Conservation (phyloP, 2,329 filamentous ascomycete species). For the Aspergillus sp. region DNA sequence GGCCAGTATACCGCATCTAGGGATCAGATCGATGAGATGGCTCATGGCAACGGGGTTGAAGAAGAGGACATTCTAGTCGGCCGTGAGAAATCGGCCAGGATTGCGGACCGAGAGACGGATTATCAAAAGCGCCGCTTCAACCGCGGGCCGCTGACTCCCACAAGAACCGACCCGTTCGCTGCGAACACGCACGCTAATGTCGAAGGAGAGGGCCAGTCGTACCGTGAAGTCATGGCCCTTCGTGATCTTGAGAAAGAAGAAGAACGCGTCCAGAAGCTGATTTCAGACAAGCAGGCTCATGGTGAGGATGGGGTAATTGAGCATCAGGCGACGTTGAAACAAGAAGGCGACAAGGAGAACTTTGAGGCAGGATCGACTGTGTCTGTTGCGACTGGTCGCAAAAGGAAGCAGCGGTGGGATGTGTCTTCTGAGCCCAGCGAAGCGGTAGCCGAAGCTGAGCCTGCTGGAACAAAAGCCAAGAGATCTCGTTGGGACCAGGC, state of each 20-base stretch:
- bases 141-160: conserved; percentile 68
- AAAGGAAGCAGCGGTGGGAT: conserved; percentile 95
- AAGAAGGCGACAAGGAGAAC: conserved; percentile 60
- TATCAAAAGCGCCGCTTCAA: conserved; percentile 95
- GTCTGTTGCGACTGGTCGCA: conserved; percentile 54
- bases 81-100: conserved; percentile 80
- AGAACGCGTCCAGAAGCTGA: conserved; percentile 69
- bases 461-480: conserved; percentile 55
- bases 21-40: conserved; percentile 89
- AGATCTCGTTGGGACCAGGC: conserved; percentile 84
- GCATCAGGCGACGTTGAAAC: conserved; percentile 64
- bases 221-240: conserved; percentile 81
- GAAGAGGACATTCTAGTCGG: conserved; percentile 84
- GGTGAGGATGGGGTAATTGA: conserved; percentile 53
- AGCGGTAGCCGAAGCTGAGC: conserved; percentile 38
- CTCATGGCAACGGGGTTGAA: conserved; percentile 72
- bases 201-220: conserved; percentile 65
- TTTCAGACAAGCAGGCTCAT: conserved; percentile 63
- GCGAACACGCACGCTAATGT: conserved; percentile 61
- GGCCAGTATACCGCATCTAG: conserved; percentile 93
- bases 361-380: conserved; percentile 60
- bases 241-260: conserved; percentile 91
- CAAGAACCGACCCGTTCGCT: conserved; percentile 76
- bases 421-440: conserved; percentile 53
- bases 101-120: conserved; percentile 86